These are phyloP conservation scores for Cordyceps javanica DNA, from an alignment of 2,329 filamentous ascomycete genomes.

Conservation along the genomic window DNA sequence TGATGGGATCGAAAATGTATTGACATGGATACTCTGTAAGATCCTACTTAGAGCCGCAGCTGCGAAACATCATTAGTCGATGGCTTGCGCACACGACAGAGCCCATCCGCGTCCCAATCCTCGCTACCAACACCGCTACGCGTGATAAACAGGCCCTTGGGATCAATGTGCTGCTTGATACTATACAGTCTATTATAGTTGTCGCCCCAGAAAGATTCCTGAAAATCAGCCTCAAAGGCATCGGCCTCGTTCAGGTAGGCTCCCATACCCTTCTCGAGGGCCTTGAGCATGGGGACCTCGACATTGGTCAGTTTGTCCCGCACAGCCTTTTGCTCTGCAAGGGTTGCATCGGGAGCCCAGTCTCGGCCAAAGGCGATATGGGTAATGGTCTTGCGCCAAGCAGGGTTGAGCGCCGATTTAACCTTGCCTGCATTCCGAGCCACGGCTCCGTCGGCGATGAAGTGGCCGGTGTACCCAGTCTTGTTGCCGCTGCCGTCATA, in stretches of 20 bases:
- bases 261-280: constrained; percentile 21
- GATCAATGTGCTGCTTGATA: constrained; percentile 30
- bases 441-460: constrained; percentile 15
- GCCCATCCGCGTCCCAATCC: constrained; percentile 25
- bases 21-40: background rate
- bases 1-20: too few species aligned
- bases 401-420: constrained; percentile 33
- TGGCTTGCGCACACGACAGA: constrained; percentile 1
- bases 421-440: constrained; percentile 19
- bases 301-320: constrained; percentile 24
- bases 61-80: background rate
- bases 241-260: constrained; percentile 28
- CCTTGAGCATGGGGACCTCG: constrained; percentile 18
- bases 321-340: constrained; percentile 21
- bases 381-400: constrained; percentile 33
- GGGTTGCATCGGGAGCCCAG: constrained; percentile 22
- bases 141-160: constrained; percentile 29
- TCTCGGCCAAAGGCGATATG: constrained; percentile 24
- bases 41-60: background rate
- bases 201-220: constrained; percentile 30
- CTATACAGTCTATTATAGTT: constrained; percentile 28
- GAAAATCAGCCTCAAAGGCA: constrained; percentile 30
- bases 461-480: constrained; percentile 16
- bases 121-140: constrained; percentile 32
- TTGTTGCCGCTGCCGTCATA: constrained; percentile 7